These are phyloP conservation scores for Lecanicillium sp. DNA, from an alignment of 2,329 filamentous ascomycete species.

Conservation along the genomic window DNA sequence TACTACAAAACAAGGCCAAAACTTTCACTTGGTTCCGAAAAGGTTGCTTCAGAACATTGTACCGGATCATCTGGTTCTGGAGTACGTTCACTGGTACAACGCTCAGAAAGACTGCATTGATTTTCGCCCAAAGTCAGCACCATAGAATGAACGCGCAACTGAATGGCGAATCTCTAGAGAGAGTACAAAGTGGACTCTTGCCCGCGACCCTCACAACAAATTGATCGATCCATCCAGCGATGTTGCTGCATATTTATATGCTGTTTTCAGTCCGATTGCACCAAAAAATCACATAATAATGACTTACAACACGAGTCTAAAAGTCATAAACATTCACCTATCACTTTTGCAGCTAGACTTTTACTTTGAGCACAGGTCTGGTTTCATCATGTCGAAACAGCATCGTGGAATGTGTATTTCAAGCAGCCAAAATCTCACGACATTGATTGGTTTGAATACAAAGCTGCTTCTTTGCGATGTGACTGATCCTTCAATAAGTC, in stretches of 20 bases:
- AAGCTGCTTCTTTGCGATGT: neutral
- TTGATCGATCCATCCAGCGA: too few species aligned
- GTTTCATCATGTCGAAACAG: neutral
- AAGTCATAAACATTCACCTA: too few species aligned
- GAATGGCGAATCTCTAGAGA: neutral
- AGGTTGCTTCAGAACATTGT: neutral
- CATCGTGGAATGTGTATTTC: neutral
- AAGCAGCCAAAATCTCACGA: neutral
- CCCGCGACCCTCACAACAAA: too few species aligned
- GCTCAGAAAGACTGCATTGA: accelerated
- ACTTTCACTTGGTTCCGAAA: neutral
- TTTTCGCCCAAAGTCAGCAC: neutral
- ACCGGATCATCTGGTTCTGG: neutral
- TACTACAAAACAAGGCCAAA: neutral
- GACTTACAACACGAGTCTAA: too few species aligned
- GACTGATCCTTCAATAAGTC: accelerated
- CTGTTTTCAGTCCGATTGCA: too few species aligned
- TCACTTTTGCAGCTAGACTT: neutral
- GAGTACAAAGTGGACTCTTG: neutral
- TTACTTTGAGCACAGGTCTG: neutral
- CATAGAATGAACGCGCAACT: neutral
- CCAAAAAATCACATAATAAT: too few species aligned
- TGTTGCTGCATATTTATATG: too few species aligned
- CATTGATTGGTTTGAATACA: neutral
- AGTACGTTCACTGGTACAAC: neutral